Conservation (phyloP, 2,329 filamentous ascomycete genomes). For the Aspergillus unguis region DNA sequence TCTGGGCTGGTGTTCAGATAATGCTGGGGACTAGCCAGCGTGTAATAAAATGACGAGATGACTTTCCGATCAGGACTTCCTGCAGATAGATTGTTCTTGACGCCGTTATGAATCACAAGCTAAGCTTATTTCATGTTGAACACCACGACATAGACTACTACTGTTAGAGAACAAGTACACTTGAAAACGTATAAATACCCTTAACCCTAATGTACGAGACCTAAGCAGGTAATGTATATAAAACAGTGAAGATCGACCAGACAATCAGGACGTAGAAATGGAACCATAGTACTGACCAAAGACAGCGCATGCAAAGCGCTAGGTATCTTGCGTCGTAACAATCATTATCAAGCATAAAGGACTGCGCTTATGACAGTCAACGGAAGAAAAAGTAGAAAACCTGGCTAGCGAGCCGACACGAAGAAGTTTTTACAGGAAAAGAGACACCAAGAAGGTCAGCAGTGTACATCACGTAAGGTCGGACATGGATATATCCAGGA, state of each 20-base stretch:
- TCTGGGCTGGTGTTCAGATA: background rate
- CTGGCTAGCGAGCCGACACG: constrained; percentile 5
- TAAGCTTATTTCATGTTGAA: too few species aligned
- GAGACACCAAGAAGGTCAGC: constrained; percentile 3
- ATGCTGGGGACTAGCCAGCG: background rate
- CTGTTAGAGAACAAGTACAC: too few species aligned
- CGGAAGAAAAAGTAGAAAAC: background rate
- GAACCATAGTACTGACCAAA: constrained; percentile 10
- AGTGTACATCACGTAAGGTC: constrained; percentile 14
- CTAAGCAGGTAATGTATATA: constrained; percentile 13
- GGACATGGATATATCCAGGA: constrained; percentile 13
- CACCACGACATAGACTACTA: too few species aligned
- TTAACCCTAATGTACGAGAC: background rate
- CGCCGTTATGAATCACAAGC: too few species aligned
- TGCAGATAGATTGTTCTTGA: background rate
- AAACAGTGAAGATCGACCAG: constrained; percentile 8
- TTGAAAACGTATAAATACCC: too few species aligned
- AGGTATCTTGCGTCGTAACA: constrained; percentile 18
- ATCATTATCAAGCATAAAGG: constrained; percentile 17
- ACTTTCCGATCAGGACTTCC: background rate
- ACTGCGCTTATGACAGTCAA: background rate
- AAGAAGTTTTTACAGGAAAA: constrained; percentile 14
- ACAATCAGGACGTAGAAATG: constrained; percentile 6
- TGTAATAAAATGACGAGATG: background rate
- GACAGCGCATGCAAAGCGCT: constrained; percentile 6